Evolutionary conservation across 1,284 basidiomycete species (phyloP), one percentile per base, ranked within the genome.

Genomic region (Papiliotrema flavescens): DNA sequence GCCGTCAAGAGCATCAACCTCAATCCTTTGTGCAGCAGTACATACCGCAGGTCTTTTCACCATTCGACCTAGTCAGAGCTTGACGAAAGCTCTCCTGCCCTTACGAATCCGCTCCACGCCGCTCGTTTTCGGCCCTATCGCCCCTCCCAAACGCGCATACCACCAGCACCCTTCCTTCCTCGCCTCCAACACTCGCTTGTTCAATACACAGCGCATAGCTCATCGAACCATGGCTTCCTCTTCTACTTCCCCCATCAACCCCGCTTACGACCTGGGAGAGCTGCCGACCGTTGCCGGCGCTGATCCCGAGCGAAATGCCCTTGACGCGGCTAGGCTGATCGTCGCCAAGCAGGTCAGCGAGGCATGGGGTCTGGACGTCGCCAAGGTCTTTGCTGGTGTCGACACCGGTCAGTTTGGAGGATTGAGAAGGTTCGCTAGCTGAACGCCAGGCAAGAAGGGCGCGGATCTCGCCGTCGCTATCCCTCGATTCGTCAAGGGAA

Each of bases 381-480:
- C 88, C 47, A 79, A 90, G 68, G 89, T 86, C 0, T 95, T 88
- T 73, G 76, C 82, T 26, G 94, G 89, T 15, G 88, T 97, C 5
- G 89, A 94, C 74, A 88, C 87, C 62, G 69, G 70, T 69, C 36
- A 45, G 67, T 55, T 40, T 14, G 13, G 24, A 19, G 14, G 24
- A 22, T 37, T 5, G 22, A 11, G 2, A 26, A 1, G n/a, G 17
- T 22, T 13, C 22, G 24, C 42, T 35, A 13, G 24, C 34, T 32
- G 28, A 24, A 23, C 7, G 13, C 26, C 51, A 66, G 89, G 89
- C 47, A 93, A 92, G 78, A 94, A 95, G 77, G 90, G 88, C 17
- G 85, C 84, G 45, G 95, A 99, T 78, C 92, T 96, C 66, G 90
- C 89, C 0, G 83, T 98, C 32, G 93, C 96, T 4, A 77, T 98